Evolutionary conservation across 2,329 filamentous ascomycete species (phyloP).

Genomic region (Diaporthe vaccinii): DNA sequence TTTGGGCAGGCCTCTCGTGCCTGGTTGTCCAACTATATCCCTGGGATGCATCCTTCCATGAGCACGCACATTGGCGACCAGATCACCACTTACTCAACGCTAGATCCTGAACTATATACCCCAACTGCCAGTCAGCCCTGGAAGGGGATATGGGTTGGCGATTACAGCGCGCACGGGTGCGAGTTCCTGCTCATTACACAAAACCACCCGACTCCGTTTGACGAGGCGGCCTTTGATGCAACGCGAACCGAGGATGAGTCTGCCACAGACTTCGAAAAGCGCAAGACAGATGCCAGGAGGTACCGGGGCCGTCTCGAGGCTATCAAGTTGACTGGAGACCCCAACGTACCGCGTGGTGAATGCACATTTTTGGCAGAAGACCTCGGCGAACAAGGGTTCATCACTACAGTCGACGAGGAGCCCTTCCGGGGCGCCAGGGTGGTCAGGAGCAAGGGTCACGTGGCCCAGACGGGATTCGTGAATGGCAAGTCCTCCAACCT

Average conservation of each 20-base stretch:
- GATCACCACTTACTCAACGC: conserved; percentile 75
- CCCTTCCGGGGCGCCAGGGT: conserved; percentile 81
- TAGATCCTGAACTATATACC: conserved; percentile 82
- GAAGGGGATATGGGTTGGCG: conserved; percentile 92
- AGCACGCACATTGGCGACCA: conserved; percentile 68
- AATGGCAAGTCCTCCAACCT: conserved; percentile 69
- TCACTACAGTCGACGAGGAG: conserved; percentile 74
- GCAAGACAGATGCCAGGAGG: conserved; percentile 61
- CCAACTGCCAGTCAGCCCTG: conserved; percentile 85
- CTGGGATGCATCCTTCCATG: conserved; percentile 44
- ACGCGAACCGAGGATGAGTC: conserved; percentile 56
- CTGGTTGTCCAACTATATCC: conserved; percentile 40
- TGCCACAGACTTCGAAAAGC: conserved; percentile 59
- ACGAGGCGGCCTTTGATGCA: conserved; percentile 55
- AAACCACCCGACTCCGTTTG: conserved; percentile 63
- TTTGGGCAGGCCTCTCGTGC: conserved; percentile 41
- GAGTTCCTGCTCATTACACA: conserved; percentile 91
- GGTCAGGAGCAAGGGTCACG: conserved; percentile 81
- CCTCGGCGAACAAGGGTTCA: conserved; percentile 75
- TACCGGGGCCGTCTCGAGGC: conserved; percentile 81
- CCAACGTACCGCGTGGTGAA: conserved; percentile 89
- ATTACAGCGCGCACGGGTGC: conserved; percentile 89
- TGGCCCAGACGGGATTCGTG: conserved; percentile 79
- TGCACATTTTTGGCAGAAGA: conserved; percentile 86
- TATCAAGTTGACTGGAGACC: conserved; percentile 92